Evolutionary conservation across 108 stramenopile genomes (phyloP).

Genomic region (Pseudonitzschia pungens): DNA sequence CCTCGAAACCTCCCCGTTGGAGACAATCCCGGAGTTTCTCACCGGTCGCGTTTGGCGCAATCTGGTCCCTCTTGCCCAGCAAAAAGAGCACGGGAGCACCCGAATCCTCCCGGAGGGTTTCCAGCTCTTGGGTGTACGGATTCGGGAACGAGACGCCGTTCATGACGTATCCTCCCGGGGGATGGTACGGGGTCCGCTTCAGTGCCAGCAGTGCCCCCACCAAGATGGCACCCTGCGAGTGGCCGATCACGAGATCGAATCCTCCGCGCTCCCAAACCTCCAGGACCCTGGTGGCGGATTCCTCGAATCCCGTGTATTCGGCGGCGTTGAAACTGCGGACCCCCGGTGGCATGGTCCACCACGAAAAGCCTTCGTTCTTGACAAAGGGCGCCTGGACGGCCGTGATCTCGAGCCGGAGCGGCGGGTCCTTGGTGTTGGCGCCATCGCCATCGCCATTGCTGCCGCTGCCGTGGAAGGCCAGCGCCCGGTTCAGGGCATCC

Average conservation of each 20-base stretch:
- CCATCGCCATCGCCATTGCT: not conserved
- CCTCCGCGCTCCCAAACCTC: constrained; percentile 20
- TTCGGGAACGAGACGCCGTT: constrained; percentile 83
- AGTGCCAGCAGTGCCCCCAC: constrained; percentile 58
- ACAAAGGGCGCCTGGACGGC: constrained; percentile 35
- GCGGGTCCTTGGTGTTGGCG: too few species aligned
- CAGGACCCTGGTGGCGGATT: constrained; percentile 37
- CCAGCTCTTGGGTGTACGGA: constrained; percentile 52
- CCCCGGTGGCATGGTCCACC: constrained; percentile 82
- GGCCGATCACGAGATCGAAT: constrained; percentile 72
- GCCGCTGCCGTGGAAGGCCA: constrained; percentile 6
- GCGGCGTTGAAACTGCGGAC: constrained; percentile 73
- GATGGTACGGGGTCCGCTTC: constrained; percentile 37
- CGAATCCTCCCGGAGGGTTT: constrained; percentile 13
- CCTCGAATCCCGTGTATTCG: constrained; percentile 69
- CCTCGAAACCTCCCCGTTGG: constrained; percentile 40
- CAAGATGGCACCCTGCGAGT: constrained; percentile 85
- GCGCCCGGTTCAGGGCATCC: constrained; percentile 25
- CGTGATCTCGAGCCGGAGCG: constrained; percentile 28
- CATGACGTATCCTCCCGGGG: constrained; percentile 57
- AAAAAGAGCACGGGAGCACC: constrained; percentile 48
- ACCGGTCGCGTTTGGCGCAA: constrained; percentile 69
- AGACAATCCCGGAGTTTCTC: constrained; percentile 50
- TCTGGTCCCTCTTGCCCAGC: constrained; percentile 59
- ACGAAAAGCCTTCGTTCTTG: constrained; percentile 57